Percentiles rank a stretch among this genome's conserved stretches.
These are phyloP conservation scores for Ambrosia hybrid DNA, from an alignment of 140 eudicot genomes.

Conservation along the genomic window DNA sequence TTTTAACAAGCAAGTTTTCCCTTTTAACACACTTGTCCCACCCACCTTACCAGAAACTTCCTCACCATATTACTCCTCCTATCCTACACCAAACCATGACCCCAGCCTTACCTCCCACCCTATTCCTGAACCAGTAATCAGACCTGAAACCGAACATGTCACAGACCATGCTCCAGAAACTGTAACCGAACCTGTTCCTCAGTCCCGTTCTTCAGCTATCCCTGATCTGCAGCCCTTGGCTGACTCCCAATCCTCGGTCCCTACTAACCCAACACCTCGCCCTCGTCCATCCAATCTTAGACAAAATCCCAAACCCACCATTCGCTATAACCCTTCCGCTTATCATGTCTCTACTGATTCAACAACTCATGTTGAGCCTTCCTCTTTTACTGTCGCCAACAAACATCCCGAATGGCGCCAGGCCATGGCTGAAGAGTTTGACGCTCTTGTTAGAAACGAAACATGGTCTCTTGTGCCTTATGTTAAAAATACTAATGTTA, in stretches of 20 bases:
- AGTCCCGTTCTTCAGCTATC: too few species aligned
- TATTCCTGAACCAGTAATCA: too few species aligned
- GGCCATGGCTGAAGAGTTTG: constrained; percentile 1
- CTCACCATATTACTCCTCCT: not conserved
- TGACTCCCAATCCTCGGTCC: not conserved
- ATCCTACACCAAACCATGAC: not conserved
- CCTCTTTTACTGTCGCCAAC: not conserved
- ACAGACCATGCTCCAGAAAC: too few species aligned
- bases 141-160: too few species aligned
- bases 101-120: not conserved
- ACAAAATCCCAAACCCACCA: not conserved
- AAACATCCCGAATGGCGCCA: not conserved
- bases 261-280: not conserved
- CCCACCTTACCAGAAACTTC: not conserved
- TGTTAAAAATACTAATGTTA: not conserved
- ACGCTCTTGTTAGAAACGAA: not conserved
- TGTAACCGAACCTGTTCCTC: not conserved
- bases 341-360: not conserved
- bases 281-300: not conserved
- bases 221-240: too few species aligned
- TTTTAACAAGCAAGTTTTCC: not conserved
- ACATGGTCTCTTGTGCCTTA: not conserved
- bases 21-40: not conserved
- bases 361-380: not conserved
- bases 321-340: not conserved